A percentile compares a stretch with the other conserved stretches of the same genome.
Conservation (phyloP, 2,329 filamentous ascomycete genomes). For the Colletotrichum nymphaeae region DNA sequence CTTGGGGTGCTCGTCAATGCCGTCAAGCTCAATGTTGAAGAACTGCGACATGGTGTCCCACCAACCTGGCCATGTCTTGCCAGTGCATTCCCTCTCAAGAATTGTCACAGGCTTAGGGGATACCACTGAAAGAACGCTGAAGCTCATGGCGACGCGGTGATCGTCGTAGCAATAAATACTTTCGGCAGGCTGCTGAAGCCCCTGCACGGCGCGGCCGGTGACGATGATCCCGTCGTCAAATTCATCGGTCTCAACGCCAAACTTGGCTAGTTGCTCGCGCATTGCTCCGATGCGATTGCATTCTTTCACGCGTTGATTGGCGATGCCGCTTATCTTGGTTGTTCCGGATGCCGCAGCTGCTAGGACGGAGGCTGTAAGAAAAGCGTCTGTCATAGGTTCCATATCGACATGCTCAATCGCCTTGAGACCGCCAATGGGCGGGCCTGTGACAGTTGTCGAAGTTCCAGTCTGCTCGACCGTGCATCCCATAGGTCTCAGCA, state of each 20-base stretch:
- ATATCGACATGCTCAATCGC: slow-evolving; percentile 90
- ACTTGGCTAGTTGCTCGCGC: slow-evolving; percentile 94
- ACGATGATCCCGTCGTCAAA: slow-evolving; percentile 94
- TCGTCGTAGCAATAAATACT: slow-evolving; percentile 96
- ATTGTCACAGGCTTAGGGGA: slow-evolving; percentile 80
- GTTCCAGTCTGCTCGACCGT: slow-evolving; percentile 83
- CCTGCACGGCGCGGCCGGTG: slow-evolving; percentile 60
- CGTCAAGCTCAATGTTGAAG: slow-evolving; percentile 82
- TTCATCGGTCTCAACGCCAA: slow-evolving; percentile 86
- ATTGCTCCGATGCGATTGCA: slow-evolving; percentile 97
- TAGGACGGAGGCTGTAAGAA: slow-evolving; percentile 92
- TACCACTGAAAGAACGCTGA: slow-evolving; percentile 85
- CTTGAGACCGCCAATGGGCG: slow-evolving; percentile 77
- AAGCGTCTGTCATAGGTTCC: slow-evolving; percentile 99
- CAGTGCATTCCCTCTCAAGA: slow-evolving; percentile 90
- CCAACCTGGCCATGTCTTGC: slow-evolving; percentile 99
- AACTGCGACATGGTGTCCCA: slow-evolving; percentile 88
- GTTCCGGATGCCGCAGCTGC: slow-evolving; percentile 87
- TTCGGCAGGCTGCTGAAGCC: slow-evolving; percentile 66
- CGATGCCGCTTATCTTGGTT: slow-evolving; percentile 92
- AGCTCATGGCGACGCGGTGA: slow-evolving; percentile 98
- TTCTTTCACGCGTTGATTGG: slow-evolving; percentile 97
- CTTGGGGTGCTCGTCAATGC: slow-evolving; percentile 67
- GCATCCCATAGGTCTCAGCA: slow-evolving; percentile 94
- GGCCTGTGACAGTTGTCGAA: slow-evolving; percentile 94